Conservation (phyloP, 2,329 filamentous ascomycete genomes). For the Ploettnerulaceae sp. region DNA sequence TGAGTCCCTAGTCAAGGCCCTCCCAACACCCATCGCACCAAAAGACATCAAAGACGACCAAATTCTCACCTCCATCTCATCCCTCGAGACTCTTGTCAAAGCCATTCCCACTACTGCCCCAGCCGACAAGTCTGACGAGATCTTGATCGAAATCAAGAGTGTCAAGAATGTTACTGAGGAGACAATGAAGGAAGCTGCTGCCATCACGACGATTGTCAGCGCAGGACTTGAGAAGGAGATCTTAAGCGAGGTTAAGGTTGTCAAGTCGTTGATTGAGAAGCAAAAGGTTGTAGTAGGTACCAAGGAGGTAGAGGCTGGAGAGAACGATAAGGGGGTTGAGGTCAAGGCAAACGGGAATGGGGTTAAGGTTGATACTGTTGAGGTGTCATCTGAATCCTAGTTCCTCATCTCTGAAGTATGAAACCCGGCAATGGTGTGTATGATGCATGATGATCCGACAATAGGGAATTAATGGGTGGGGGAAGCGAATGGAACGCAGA, state of each 20-base stretch:
- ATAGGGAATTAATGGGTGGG: no score
- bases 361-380: conserved; percentile 16
- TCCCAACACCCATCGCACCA: not conserved
- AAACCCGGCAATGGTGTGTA: no score
- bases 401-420: no score
- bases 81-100: conserved; percentile 10
- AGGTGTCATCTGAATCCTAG: conserved; percentile 14
- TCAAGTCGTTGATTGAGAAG: conserved; percentile 14
- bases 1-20: conserved; percentile 5
- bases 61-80: conserved; percentile 9
- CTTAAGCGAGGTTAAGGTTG: conserved; percentile 15
- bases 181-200: conserved; percentile 12
- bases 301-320: conserved; percentile 15
- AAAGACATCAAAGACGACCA: conserved; percentile 17
- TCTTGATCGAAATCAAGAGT: conserved; percentile 16
- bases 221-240: conserved; percentile 8
- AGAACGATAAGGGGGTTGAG: conserved; percentile 20
- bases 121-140: conserved; percentile 14
- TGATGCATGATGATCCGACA: no score
- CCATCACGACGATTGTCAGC: conserved; percentile 1
- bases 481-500: not conserved
- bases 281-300: conserved; percentile 8
- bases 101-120: conserved; percentile 7
- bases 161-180: conserved; percentile 13
- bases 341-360: conserved; percentile 20